Evolutionary conservation across 2,329 filamentous ascomycete species (phyloP), one percentile per base, ranked within the genome.

Genomic region (Hypoxylon sp.): DNA sequence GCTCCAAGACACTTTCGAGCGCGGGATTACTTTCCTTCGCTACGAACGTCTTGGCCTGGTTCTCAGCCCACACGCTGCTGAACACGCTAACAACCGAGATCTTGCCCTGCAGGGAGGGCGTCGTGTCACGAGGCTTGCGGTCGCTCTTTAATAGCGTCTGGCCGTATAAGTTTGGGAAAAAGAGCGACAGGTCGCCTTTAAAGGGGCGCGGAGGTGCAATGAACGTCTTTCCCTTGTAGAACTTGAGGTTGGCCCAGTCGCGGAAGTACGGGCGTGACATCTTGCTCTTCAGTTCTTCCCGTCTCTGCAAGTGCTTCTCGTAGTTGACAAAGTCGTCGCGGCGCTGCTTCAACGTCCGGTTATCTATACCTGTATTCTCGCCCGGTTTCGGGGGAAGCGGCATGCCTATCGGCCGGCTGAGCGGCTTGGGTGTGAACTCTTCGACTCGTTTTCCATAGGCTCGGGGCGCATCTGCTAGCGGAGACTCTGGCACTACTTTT

Each of bases 161-260:
- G 50, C 96, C 96, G 78, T 88, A 88, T 65, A 99, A 85, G 82
- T 99, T 99, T 50, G 96, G 96, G 82, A 99, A 98, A 85, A 92
- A 98, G 71, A 98, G 88, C 4, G 95, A 92, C 57, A 90, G 87
- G 42, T 97, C 93, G 72, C 87, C 87, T 76, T 90, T 92, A 86
- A 98, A 98, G 54, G 95, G 86, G n/a, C 91, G 86, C 3, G 92
- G 89, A 40, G 95, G 95, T 20, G 94, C 90, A 57, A 95, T 84
- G 82, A 98, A 99, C 25, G 94, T 94, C 82, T 99, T 99, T 76
- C 96, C 96, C 75, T 94, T 89, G 82, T 96, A 91, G 72, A 91
- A 87, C 58, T 86, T 85, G 80, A 98, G 88, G 81, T 97, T 96
- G 66, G 89, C 89, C 92, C 94, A 98, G 85, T 99, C 95, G 79